Percentiles rank a stretch among this genome's conserved stretches.
phyloP scores from a whole-genome alignment of 768 basidiomycete genomes.

The Russula ochroleuca region DNA sequence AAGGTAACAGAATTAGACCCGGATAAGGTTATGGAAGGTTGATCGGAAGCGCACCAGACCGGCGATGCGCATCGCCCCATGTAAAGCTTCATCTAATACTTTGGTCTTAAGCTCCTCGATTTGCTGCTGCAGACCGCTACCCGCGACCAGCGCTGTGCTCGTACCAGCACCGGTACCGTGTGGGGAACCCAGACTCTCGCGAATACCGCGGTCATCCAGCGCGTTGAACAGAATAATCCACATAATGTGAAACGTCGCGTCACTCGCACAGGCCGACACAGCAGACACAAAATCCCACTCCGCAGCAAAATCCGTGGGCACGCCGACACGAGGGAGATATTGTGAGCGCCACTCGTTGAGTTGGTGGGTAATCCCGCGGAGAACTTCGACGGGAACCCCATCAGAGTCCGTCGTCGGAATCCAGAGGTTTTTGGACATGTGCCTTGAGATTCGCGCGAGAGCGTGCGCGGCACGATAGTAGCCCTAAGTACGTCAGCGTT shows the following conservation, averaged over 20 bases:
- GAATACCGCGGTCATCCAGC: constrained; percentile 79
- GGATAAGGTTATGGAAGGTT: neutral
- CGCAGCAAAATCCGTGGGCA: constrained; percentile 76
- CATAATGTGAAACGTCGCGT: constrained; percentile 88
- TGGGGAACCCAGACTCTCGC: constrained; percentile 55
- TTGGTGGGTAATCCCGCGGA: constrained; percentile 51
- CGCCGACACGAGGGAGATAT: constrained; percentile 74
- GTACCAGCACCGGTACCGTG: constrained; percentile 36
- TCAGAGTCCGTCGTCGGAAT: constrained; percentile 69
- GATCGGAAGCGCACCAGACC: constrained; percentile 57
- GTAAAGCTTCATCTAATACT: constrained; percentile 75
- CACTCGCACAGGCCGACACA: constrained; percentile 72
- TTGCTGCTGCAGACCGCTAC: constrained; percentile 37
- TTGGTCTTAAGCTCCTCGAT: constrained; percentile 64
- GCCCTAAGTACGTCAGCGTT: constrained; percentile 45
- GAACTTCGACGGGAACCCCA: constrained; percentile 68
- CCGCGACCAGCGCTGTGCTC: constrained; percentile 33
- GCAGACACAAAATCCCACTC: constrained; percentile 88
- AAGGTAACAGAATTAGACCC: neutral
- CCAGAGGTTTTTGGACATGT: constrained; percentile 80
- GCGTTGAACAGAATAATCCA: constrained; percentile 84
- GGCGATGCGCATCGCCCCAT: constrained; percentile 82
- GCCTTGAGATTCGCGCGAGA: constrained; percentile 75
- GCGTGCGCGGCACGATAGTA: constrained; percentile 83
- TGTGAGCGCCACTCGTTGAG: constrained; percentile 72